Percentiles rank a stretch among this genome's conserved stretches.
phyloP scores from a whole-genome alignment of 352 stramenopile genomes.

The Pythium chondricola region DNA sequence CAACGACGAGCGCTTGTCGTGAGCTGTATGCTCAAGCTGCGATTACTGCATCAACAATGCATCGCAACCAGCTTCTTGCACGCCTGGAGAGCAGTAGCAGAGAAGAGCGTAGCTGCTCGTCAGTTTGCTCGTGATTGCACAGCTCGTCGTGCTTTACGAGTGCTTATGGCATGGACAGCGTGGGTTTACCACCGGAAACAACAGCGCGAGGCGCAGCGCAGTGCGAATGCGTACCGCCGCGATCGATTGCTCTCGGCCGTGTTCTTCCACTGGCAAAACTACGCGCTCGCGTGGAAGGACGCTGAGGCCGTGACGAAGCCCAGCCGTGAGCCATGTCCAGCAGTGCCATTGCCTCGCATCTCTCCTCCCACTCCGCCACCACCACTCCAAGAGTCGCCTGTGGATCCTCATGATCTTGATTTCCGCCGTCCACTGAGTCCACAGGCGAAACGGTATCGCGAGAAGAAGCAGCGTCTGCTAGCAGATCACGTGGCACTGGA shows the following conservation, averaged over 20 bases:
- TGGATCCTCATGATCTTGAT: background rate
- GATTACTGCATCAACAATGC: too few relatives aligned
- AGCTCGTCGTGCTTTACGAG: background rate
- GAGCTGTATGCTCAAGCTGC: constrained; percentile 44
- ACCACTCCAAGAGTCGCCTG: background rate
- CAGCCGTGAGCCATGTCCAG: too few relatives aligned
- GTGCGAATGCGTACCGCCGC: constrained; percentile 21
- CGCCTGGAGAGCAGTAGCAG: too few relatives aligned
- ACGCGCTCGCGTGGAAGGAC: constrained; percentile 65
- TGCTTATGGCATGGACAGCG: constrained; percentile 3
- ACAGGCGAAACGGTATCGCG: constrained; percentile 42
- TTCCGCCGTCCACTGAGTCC: constrained; percentile 37
- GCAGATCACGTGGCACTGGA: background rate
- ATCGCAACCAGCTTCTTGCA: too few relatives aligned
- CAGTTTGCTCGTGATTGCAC: constrained; percentile 5
- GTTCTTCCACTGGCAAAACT: constrained; percentile 77
- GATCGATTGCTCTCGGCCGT: constrained; percentile 25
- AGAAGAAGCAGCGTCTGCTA: constrained; percentile 14
- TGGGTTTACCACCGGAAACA: constrained; percentile 6
- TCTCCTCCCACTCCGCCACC: too few relatives aligned
- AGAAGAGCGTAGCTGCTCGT: too few relatives aligned
- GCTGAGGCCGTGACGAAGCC: too few relatives aligned
- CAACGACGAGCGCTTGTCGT: constrained; percentile 44
- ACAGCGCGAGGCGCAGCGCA: constrained; percentile 6
- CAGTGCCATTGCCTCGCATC: too few relatives aligned